Percentiles rank a stretch among this genome's conserved stretches.
These are phyloP conservation scores for Vicia faba DNA, from an alignment of 306 rosid species.

Conservation along the genomic window DNA sequence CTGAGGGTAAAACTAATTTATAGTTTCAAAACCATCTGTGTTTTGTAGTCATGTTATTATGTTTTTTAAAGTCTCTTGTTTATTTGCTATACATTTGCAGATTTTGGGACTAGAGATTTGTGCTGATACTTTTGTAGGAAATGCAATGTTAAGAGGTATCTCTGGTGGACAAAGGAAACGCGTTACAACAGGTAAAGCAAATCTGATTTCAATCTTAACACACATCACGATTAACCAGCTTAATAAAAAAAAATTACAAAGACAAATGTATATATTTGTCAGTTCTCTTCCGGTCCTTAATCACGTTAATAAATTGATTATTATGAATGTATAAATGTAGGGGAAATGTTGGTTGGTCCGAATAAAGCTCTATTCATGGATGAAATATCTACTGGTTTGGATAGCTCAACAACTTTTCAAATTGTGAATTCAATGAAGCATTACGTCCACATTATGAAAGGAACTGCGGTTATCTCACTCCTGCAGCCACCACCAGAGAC, in stretches of 20 bases:
- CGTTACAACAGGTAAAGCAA: constrained; percentile 58
- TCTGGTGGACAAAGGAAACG: constrained; percentile 78
- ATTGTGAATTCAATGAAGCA: constrained; percentile 66
- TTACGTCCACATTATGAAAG: constrained; percentile 55
- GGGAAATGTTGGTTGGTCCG: constrained; percentile 75
- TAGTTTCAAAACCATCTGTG: neutral
- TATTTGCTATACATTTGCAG: constrained; percentile 41
- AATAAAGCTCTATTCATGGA: constrained; percentile 64
- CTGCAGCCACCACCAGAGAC: constrained; percentile 75
- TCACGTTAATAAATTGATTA: constrained; percentile 19
- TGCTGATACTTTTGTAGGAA: constrained; percentile 64
- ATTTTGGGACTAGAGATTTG: constrained; percentile 61
- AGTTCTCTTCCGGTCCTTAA: neutral
- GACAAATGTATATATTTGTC: no score
- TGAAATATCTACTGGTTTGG: constrained; percentile 70
- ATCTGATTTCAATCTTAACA: no score
- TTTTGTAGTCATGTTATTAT: neutral
- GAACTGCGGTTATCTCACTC: constrained; percentile 57
- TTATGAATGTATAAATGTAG: constrained; percentile 30
- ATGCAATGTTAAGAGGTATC: constrained; percentile 58
- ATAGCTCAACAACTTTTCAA: constrained; percentile 64
- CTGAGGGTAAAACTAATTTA: no score
- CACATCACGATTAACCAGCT: no score
- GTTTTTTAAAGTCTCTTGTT: neutral
- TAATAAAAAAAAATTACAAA: no score